Percentiles rank a stretch among this genome's conserved stretches.
Evolutionary conservation across 2,329 filamentous ascomycete genomes (phyloP).

Genomic region (Trichocomaceae sp.): DNA sequence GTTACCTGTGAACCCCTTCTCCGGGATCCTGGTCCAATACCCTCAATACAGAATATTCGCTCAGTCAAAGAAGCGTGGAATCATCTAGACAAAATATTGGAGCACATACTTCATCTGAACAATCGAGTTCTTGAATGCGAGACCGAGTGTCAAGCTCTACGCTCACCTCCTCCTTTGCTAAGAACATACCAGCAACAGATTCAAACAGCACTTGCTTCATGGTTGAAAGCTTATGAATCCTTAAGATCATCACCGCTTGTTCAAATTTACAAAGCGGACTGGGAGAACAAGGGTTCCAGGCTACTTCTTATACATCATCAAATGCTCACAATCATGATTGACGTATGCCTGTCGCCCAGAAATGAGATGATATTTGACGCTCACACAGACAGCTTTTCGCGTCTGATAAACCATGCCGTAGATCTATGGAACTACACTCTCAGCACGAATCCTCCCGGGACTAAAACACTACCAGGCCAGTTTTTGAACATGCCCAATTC

Average conservation of each 20-base stretch:
- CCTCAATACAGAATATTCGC: background rate
- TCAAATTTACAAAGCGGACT: background rate
- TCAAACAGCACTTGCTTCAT: background rate
- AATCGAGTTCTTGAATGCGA: background rate
- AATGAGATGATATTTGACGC: slow-evolving; percentile 2
- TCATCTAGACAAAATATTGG: background rate
- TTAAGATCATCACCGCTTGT: background rate
- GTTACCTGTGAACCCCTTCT: background rate
- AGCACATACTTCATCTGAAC: background rate
- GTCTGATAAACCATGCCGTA: background rate
- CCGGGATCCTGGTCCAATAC: background rate
- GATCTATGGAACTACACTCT: background rate
- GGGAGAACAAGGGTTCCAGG: background rate
- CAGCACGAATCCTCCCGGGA: background rate
- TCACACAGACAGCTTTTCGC: background rate
- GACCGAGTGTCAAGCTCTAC: background rate
- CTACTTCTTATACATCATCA: background rate
- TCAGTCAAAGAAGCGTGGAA: slow-evolving; percentile 7
- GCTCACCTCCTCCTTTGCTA: background rate
- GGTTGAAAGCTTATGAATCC: background rate
- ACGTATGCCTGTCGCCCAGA: background rate
- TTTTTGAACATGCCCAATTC: background rate
- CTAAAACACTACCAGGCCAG: background rate
- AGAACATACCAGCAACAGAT: background rate
- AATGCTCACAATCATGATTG: slow-evolving; percentile 3